Conservation (phyloP, 371 early-diverging fungal species). For the Lichtheimia corymbifera region DNA sequence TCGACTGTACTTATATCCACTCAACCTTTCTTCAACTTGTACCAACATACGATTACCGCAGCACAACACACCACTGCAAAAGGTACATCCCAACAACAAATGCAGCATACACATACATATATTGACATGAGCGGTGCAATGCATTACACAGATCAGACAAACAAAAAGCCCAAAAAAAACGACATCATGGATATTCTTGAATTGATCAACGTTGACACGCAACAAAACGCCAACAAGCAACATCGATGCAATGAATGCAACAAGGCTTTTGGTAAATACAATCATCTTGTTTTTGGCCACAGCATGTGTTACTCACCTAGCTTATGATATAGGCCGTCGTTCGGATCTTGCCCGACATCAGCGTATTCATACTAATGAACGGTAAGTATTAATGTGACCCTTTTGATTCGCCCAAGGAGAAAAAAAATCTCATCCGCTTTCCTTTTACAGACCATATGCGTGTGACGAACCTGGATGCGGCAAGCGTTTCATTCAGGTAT, state of each 20-base stretch:
- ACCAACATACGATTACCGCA: too few relatives aligned
- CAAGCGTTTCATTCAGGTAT: slow-evolving; percentile 67
- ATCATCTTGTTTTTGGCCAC: too few relatives aligned
- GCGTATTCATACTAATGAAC: slow-evolving; percentile 78
- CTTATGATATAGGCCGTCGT: slow-evolving; percentile 34
- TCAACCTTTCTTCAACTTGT: too few relatives aligned
- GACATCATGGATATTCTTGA: slow-evolving; percentile 64
- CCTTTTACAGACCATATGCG: slow-evolving; percentile 50
- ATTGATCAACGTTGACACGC: slow-evolving; percentile 60
- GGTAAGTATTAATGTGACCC: slow-evolving; percentile 17
- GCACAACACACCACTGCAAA: too few relatives aligned
- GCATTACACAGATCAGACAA: background rate
- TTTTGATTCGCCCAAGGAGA: background rate
- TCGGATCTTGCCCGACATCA: slow-evolving; percentile 77
- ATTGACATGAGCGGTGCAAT: too few relatives aligned
- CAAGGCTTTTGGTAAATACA: slow-evolving; percentile 61
- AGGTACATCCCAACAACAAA: too few relatives aligned
- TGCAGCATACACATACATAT: too few relatives aligned
- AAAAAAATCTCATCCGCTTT: background rate
- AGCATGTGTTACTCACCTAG: too few relatives aligned
- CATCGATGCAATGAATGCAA: slow-evolving; percentile 66
- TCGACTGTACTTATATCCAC: too few relatives aligned
- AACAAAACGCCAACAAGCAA: slow-evolving; percentile 39
- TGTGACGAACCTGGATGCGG: slow-evolving; percentile 67
- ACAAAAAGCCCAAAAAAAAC: background rate